Conservation (phyloP, 2,329 filamentous ascomycete species). For the Albifimbria verrucaria region DNA sequence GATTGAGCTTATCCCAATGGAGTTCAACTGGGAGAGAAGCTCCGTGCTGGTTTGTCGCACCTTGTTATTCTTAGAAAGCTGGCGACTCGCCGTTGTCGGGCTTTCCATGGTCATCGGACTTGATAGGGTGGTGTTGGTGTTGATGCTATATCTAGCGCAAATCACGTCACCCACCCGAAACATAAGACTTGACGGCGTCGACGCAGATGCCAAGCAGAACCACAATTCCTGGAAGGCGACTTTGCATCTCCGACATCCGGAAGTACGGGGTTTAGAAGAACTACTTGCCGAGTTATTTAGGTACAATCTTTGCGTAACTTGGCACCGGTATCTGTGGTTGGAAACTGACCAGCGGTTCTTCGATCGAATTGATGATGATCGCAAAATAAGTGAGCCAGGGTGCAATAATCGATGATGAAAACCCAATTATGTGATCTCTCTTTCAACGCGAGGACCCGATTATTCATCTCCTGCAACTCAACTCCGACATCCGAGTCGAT, state of each 20-base stretch:
- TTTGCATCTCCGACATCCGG: background rate
- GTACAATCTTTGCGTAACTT: too few species aligned
- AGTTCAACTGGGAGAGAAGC: background rate
- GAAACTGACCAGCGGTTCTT: too few species aligned
- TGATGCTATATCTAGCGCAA: background rate
- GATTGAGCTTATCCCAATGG: background rate
- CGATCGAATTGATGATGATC: too few species aligned
- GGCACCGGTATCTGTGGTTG: too few species aligned
- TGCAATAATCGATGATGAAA: too few species aligned
- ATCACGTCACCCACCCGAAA: conserved; percentile 1
- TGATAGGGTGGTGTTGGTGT: background rate
- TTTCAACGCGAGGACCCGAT: too few species aligned
- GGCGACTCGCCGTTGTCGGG: background rate
- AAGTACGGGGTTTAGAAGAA: too few species aligned
- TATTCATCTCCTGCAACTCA: too few species aligned
- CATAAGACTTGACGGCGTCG: background rate
- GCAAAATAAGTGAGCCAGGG: too few species aligned
- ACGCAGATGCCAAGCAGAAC: background rate
- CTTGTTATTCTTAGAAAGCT: background rate
- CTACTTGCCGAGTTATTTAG: too few species aligned
- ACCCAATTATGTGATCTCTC: too few species aligned
- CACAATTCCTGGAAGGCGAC: background rate
- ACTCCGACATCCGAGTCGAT: too few species aligned
- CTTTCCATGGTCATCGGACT: background rate
- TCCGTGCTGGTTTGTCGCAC: background rate